Base-by-base conservation (phyloP, 768 basidiomycete species). In the Kwoniella heveanensis region DNA sequence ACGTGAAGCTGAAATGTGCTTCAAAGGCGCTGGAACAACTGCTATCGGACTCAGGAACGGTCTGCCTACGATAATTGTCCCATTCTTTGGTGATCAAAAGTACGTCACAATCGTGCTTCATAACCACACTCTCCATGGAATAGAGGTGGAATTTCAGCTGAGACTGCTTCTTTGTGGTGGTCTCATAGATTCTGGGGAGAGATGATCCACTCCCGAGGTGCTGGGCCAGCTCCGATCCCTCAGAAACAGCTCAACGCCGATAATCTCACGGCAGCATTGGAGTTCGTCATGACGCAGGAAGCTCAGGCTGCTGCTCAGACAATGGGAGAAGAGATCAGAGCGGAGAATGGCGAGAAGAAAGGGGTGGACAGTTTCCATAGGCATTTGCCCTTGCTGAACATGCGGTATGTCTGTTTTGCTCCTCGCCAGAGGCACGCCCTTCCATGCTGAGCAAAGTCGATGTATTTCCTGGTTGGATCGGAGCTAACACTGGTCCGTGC, bases 21-120 rank as follows among this genome's bases (percentile, higher is more conserved):
- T n/a, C n/a, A n/a, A n/a, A 65, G 65, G 70, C 2, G 87, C 87
- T 9, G 87, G 87, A 0, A 88, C 87, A 1, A 86, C 85, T 12
- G 85, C 87, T 0, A 83, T 85, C 32, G 87, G 86, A 0, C 73
- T 88, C 9, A 78, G 83, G 2, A 84, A 85, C 65, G 86, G 86
- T 0, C 73, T 82, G 13, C 86, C 87, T 7, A 86, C 85, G 0
- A 82, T 86, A 4, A 82, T 87, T 22, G 60, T 72, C 7, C 71
- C 71, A 0, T 87, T 86, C 78, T 88, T 88, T 69, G 87, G 87
- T 0, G 87, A 88, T 69, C 86, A 87, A 65, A 59, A 57, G 65
- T 70, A 30, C 46, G 65, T 49, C 51, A 9, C 4, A 30, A 8
- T 21, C n/a, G 2, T 12, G 46, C 22, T 29, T 24, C 1, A 9